phyloP scores from a whole-genome alignment of 2,329 filamentous ascomycete species.

The Fusarium falciforme region DNA sequence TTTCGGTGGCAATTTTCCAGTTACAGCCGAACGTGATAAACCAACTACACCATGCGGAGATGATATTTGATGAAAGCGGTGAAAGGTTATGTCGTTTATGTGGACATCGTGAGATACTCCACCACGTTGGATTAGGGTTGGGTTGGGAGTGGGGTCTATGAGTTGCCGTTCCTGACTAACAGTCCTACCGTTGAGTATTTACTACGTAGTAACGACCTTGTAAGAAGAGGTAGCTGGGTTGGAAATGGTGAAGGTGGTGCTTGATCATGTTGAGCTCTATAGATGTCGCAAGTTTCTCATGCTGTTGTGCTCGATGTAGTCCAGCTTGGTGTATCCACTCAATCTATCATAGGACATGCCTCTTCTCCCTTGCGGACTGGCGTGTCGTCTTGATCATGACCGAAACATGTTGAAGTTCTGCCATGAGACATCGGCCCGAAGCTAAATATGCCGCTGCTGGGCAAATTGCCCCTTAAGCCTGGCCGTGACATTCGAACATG shows the following conservation, averaged over 20 bases:
- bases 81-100: background rate
- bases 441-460: background rate
- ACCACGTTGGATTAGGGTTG: background rate
- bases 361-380: background rate
- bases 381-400: background rate
- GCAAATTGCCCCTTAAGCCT: background rate
- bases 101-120: background rate
- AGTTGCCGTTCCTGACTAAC: background rate
- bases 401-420: background rate
- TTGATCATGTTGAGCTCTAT: background rate
- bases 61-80: constrained; percentile 1
- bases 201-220: background rate
- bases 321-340: background rate
- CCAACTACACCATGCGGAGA: constrained; percentile 17
- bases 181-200: background rate
- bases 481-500: background rate
- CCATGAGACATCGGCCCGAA: background rate
- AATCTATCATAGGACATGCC: background rate
- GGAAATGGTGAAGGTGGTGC: background rate
- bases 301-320: background rate
- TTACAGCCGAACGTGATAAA: constrained; percentile 18
- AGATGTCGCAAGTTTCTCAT: background rate
- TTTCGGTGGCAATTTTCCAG: constrained; percentile 20
- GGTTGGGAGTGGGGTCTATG: background rate
- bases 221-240: background rate